Base-by-base conservation (phyloP, 164 flowering plant genomes). In the Chloranthus sessilifolius region DNA sequence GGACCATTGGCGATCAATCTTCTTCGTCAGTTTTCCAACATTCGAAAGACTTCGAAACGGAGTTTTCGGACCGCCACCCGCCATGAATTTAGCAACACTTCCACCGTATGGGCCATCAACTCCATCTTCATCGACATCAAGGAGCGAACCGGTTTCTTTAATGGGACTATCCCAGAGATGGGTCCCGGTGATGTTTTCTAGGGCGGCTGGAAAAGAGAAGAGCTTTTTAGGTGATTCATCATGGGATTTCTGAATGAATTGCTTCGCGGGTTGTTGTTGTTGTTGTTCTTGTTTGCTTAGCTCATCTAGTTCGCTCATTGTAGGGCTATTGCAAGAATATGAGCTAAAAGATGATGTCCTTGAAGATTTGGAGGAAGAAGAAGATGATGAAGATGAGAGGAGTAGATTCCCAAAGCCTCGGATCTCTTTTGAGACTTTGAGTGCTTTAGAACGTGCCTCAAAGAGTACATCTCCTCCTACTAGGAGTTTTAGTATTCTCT, bases 401-500 rank as follows among this genome's bases (percentile, higher is more conserved):
- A 47, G 7, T 19, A 61, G 25, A 38, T 55, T 76, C 14, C 84
- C 84, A 51, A 79, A 81, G 4, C 88, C 88, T 64, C 77, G 69
- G 24, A 81, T 81, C 65, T 69, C 82, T 26, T 64, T 78, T 16
- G 74, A 69, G 34, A 75, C 35, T 64, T 61, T 79, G 0, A 73
- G 58, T 28, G 88, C 80, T 55, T 71, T 74, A 11, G 64, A 31
- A 10, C 88, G 72, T 7, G 64, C 79, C 42, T 64, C 68, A 61
- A 57, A 69, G 3, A 76, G 63, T 2, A 40, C 37, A 7, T 53
- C 52, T 50, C 71, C 74, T 50, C 77, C 74, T 5, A 10, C 8
- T 7, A 80, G 54, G 12, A 77, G 66, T 9, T 61, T 23, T 19
- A 71, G 53, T 35, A 77, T 50, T 30, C 62, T 50, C 20, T 70